Evolutionary conservation across 352 stramenopile genomes (phyloP).

Genomic region (Globisporangium rhizosaccharum): DNA sequence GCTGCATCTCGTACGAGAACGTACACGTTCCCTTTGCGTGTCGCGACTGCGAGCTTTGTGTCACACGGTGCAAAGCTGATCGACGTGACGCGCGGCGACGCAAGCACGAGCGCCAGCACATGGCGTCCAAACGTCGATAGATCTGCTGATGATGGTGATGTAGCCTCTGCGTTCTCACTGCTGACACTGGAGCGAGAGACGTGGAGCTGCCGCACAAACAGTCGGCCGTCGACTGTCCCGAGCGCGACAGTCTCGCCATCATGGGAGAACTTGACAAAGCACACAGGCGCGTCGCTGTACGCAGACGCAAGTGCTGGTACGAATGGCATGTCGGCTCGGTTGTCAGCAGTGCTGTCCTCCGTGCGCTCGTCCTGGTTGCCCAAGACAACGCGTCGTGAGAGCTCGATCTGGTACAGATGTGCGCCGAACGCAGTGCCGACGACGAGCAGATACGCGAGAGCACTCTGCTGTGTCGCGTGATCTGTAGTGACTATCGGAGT

Average conservation of each 20-base stretch:
- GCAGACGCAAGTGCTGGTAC: slow-evolving; percentile 12
- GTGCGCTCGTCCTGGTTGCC: background rate
- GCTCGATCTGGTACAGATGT: slow-evolving; percentile 25
- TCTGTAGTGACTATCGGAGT: background rate
- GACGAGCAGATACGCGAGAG: slow-evolving; percentile 15
- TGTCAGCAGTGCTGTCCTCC: background rate
- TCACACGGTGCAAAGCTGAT: slow-evolving; percentile 37
- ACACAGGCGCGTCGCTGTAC: slow-evolving; percentile 28
- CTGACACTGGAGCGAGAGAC: background rate
- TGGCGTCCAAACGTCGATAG: slow-evolving; percentile 16
- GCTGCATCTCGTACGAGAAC: slow-evolving; percentile 20
- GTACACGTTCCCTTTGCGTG: slow-evolving; percentile 65
- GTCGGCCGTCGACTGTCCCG: slow-evolving; percentile 44
- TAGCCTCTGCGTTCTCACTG: background rate
- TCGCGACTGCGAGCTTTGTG: slow-evolving; percentile 31
- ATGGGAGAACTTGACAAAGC: slow-evolving; percentile 31
- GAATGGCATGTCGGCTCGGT: background rate
- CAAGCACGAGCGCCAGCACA: slow-evolving; percentile 32
- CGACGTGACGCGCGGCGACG: slow-evolving; percentile 45
- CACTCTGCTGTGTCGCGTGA: too few species aligned
- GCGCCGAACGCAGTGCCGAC: slow-evolving; percentile 31
- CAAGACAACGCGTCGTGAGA: background rate
- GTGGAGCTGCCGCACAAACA: slow-evolving; percentile 32
- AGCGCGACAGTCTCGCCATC: slow-evolving; percentile 28
- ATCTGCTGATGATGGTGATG: background rate